These are phyloP conservation scores for Monosporascus sp. DNA, from an alignment of 2,329 filamentous ascomycete genomes.

Conservation along the genomic window DNA sequence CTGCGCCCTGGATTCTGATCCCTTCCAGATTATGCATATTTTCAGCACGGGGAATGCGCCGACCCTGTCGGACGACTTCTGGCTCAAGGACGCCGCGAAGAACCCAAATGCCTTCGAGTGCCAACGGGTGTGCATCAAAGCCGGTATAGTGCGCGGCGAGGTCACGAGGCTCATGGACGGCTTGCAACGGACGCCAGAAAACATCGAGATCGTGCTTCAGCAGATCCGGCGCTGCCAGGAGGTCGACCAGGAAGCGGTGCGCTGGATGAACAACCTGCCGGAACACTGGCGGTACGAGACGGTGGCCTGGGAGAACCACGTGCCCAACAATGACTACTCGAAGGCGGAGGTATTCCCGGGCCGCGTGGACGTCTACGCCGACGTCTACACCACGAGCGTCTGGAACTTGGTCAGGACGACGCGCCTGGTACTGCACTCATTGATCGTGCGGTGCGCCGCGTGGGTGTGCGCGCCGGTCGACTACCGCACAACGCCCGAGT, in stretches of 20 bases:
- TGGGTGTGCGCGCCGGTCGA: constrained; percentile 57
- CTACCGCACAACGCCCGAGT: constrained; percentile 58
- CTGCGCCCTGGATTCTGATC: constrained; percentile 4
- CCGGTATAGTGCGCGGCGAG: constrained; percentile 51
- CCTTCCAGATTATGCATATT: constrained; percentile 50
- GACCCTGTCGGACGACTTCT: constrained; percentile 53
- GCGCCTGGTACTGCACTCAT: constrained; percentile 48
- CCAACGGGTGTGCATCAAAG: constrained; percentile 48
- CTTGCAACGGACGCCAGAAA: constrained; percentile 41
- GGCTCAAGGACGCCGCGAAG: constrained; percentile 48
- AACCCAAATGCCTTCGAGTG: constrained; percentile 43
- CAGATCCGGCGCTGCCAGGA: constrained; percentile 47
- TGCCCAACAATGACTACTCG: constrained; percentile 46
- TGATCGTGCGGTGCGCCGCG: constrained; percentile 54
- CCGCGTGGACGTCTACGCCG: constrained; percentile 53
- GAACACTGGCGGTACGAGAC: constrained; percentile 46
- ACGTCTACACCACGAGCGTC: constrained; percentile 53
- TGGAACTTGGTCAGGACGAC: constrained; percentile 52
- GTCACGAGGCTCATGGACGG: constrained; percentile 44
- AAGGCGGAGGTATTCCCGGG: constrained; percentile 55
- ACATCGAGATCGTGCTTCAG: constrained; percentile 44
- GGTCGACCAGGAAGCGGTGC: constrained; percentile 46
- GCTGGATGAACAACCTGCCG: constrained; percentile 47
- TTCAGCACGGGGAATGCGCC: constrained; percentile 48
- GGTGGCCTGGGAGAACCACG: constrained; percentile 51